Conservation (phyloP, 2,329 filamentous ascomycete species). For the Aspergillus thermomutatus region DNA sequence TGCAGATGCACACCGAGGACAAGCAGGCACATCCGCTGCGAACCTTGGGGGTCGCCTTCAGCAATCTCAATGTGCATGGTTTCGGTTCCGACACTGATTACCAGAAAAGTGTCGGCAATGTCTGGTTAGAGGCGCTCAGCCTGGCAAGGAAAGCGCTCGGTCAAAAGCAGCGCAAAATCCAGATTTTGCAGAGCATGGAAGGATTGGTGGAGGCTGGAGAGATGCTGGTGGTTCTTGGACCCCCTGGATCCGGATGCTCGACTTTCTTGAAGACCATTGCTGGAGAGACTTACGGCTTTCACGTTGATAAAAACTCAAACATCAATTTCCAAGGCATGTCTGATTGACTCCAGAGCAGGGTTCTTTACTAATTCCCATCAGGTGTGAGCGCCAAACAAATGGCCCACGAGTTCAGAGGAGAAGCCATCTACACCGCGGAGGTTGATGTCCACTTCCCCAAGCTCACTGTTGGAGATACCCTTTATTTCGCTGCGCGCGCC, state of each 20-base stretch:
- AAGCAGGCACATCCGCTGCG: too few species aligned
- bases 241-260: constrained; percentile 55
- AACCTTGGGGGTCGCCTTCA: constrained; percentile 40
- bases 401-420: constrained; percentile 69
- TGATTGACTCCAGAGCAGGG: too few species aligned
- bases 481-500: constrained; percentile 68
- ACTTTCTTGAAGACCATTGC: constrained; percentile 78
- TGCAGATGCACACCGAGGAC: too few species aligned
- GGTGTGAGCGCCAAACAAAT: too few species aligned
- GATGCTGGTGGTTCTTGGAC: constrained; percentile 49
- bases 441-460: constrained; percentile 74
- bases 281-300: constrained; percentile 74
- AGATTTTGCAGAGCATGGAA: constrained; percentile 58
- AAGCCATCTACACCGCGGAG: constrained; percentile 78
- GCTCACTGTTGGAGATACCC: constrained; percentile 69
- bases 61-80: constrained; percentile 38
- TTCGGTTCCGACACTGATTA: constrained; percentile 35
- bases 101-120: constrained; percentile 19
- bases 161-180: constrained; percentile 29
- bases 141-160: not conserved
- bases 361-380: too few species aligned
- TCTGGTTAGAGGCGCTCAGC: not conserved
- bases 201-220: constrained; percentile 52
- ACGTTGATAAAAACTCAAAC: constrained; percentile 62
- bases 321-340: constrained; percentile 68